Percentiles rank a stretch among this genome's conserved stretches.
These are phyloP conservation scores for Ustilago curta DNA, from an alignment of 1,284 basidiomycete genomes.

Conservation along the genomic window DNA sequence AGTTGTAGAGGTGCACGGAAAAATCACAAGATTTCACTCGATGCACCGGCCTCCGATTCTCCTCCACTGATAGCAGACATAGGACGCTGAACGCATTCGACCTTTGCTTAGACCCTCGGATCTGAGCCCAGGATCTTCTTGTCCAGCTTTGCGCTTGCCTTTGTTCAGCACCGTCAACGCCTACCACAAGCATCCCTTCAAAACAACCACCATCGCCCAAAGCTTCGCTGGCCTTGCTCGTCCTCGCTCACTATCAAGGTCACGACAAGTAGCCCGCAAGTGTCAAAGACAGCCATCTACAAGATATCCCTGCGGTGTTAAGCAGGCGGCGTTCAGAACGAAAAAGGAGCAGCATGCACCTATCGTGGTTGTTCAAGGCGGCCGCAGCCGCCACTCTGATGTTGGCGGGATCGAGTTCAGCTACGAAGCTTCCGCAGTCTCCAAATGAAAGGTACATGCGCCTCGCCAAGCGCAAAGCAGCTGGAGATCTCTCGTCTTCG, in stretches of 20 bases:
- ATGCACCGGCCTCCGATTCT: neutral
- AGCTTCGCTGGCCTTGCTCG: neutral
- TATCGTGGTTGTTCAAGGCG: conserved; percentile 14
- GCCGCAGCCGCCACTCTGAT: conserved; percentile 12
- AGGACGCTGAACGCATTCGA: neutral
- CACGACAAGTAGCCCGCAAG: neutral
- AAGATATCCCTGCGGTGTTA: neutral
- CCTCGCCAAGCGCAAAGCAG: conserved; percentile 9
- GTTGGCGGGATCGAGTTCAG: conserved; percentile 7
- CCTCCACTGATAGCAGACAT: neutral
- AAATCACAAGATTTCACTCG: no score
- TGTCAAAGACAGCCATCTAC: neutral
- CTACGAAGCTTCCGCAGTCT: conserved; percentile 11
- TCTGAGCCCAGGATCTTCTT: neutral
- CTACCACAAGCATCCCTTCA: neutral
- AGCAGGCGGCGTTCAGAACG: no score
- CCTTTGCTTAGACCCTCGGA: neutral
- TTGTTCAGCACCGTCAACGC: neutral
- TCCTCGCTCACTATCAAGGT: neutral
- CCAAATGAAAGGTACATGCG: conserved; percentile 16
- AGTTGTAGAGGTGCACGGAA: neutral
- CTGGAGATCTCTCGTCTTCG: conserved; percentile 20
- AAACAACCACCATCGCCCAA: neutral
- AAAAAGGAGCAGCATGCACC: conserved; percentile 11
- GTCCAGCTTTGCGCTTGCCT: neutral